Evolutionary conservation across 169 alveolate genomes (phyloP), one percentile per base, ranked within the genome.

Genomic region (Eimeria acervulina): DNA sequence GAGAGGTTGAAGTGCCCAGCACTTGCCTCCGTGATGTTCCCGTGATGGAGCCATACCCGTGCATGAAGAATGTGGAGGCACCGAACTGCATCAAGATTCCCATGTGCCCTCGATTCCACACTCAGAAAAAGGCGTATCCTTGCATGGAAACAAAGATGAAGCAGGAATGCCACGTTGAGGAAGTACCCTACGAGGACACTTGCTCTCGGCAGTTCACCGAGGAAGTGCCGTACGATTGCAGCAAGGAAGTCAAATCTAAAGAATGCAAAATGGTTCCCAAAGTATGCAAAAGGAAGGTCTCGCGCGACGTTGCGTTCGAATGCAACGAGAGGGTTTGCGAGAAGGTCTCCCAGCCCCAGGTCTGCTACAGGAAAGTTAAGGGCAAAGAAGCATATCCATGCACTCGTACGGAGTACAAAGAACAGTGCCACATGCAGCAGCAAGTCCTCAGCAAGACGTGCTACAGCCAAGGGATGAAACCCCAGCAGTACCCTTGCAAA

Each of bases 401-500:
- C 96, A 83, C 94, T 28, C 89, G 83, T 42, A 94, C 96, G 33
- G 83, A 84, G 55, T 68, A 94, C 90, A 76, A 81, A 26, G 90
- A 81, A 51, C 80, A 94, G 68, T 94, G 96, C 81, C 94, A 63
- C 70, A 78, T 94, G 74, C 72, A 94, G 44, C 83, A 63, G 40
- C 83, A 83, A 78, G 31, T 89, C 47, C 33, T 59, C 76, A 88
- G 94, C 78, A 63, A 84, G 88, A 94, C 96, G 4, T 94, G 96
- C 94, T 94, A 83, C 94, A 94, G 90, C 63, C 81, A 94, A 47
- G 96, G 90, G n/a, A 55, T 94, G 89, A 84, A 88, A 23, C 89
- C 90, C 52, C 93, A 84, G 94, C 92, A 88, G 78, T 94, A 83
- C 81, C 96, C 96, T 6, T 94, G 96, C 94, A 81, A 94, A 66